A percentile compares a stretch with the other conserved stretches of the same genome.
These are phyloP conservation scores for Primulina tabacum DNA, from an alignment of 257 asterid species.

Conservation along the genomic window DNA sequence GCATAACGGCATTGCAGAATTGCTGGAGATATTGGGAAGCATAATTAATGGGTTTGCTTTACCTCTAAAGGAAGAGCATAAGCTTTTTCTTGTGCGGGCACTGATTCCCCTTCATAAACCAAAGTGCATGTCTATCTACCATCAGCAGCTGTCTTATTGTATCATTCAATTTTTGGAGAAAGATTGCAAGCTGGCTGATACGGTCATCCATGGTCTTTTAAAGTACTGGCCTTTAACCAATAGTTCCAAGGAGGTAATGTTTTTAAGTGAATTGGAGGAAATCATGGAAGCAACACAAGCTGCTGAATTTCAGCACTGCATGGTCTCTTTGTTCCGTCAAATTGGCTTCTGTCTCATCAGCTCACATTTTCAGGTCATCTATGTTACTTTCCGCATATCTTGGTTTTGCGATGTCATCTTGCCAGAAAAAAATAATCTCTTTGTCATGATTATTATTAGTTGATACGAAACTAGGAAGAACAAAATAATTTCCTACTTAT, in stretches of 20 bases:
- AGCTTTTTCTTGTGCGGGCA: conserved; percentile 41
- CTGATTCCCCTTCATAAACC: conserved; percentile 49
- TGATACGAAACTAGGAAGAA: too few species aligned
- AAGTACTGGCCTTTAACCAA: conserved; percentile 49
- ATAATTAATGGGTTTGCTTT: conserved; percentile 44
- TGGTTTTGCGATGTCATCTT: too few species aligned
- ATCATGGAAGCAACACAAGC: conserved; percentile 41
- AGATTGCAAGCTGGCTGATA: conserved; percentile 38
- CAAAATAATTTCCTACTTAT: too few species aligned
- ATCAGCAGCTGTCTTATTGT: conserved; percentile 40
- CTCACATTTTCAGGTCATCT: conserved; percentile 36
- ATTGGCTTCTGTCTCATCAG: conserved; percentile 42
- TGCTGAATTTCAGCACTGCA: conserved; percentile 38
- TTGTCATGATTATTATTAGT: too few species aligned
- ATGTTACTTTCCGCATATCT: too few species aligned
- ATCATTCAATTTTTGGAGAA: conserved; percentile 40
- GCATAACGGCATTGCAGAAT: conserved; percentile 41
- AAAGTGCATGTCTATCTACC: conserved; percentile 33
- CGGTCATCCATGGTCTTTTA: conserved; percentile 38
- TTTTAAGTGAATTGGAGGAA: conserved; percentile 47
- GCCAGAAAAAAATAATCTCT: too few species aligned
- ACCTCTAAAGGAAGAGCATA: conserved; percentile 47
- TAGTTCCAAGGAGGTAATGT: conserved; percentile 42
- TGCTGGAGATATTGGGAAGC: conserved; percentile 44
- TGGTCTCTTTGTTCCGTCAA: conserved; percentile 39